These are phyloP conservation scores for Moricandia arvensis DNA, from an alignment of 345 rosid genomes.

Conservation along the genomic window DNA sequence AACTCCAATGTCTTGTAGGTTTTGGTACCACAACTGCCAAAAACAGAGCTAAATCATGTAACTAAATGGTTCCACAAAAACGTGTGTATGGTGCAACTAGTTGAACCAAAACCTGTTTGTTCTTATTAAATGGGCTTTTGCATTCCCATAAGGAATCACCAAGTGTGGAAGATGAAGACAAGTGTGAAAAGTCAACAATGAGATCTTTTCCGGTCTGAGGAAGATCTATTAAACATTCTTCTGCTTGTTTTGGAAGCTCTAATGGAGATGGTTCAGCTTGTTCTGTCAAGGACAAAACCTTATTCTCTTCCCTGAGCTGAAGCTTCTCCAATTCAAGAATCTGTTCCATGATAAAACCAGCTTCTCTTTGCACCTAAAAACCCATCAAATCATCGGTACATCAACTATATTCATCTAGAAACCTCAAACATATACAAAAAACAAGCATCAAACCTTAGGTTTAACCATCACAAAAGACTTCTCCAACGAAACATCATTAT, in stretches of 20 bases:
- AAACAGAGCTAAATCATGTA: constrained; percentile 20
- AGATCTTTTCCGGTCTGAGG: constrained; percentile 41
- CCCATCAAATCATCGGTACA: neutral
- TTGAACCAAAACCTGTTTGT: constrained; percentile 27
- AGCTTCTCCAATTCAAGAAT: constrained; percentile 67
- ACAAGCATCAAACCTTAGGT: constrained; percentile 26
- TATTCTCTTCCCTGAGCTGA: constrained; percentile 46
- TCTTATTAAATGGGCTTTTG: constrained; percentile 49
- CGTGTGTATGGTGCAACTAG: neutral
- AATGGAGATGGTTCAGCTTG: constrained; percentile 13
- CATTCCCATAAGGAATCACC: constrained; percentile 66
- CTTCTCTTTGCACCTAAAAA: constrained; percentile 24
- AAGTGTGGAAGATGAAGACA: constrained; percentile 47
- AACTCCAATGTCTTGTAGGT: constrained; percentile 82
- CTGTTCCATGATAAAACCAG: constrained; percentile 57
- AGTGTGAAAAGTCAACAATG: constrained; percentile 44
- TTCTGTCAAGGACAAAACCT: constrained; percentile 19
- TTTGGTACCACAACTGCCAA: constrained; percentile 71
- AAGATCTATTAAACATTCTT: constrained; percentile 31
- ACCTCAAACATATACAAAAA: neutral
- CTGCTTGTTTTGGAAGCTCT: constrained; percentile 21
- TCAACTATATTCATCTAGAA: constrained; percentile 5
- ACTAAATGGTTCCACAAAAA: neutral
- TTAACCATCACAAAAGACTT: constrained; percentile 5
- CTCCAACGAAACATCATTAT: constrained; percentile 14